A percentile compares a stretch with the other conserved stretches of the same genome.
Evolutionary conservation across 1,139 yeast genomes (phyloP).

Genomic region (Saccharomyces hybrid): DNA sequence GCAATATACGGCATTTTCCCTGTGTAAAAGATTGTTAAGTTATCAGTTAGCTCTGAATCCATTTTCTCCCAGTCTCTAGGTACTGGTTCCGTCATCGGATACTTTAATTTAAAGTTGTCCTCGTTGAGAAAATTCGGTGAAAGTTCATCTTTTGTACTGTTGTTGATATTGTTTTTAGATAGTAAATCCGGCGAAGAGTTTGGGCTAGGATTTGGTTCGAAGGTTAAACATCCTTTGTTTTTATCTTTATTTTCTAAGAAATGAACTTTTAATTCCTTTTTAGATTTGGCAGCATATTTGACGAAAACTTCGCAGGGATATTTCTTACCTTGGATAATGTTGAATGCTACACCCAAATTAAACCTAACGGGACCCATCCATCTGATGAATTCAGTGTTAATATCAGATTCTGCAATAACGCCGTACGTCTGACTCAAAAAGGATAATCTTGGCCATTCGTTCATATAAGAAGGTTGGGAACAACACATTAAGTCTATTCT

Average conservation of each 20-base stretch:
- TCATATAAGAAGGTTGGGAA: slow-evolving; percentile 42
- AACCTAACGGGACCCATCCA: slow-evolving; percentile 85
- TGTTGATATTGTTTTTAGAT: slow-evolving; percentile 26
- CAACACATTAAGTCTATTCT: slow-evolving; percentile 80
- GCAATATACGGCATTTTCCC: slow-evolving; percentile 93
- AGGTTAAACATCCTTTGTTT: slow-evolving; percentile 5
- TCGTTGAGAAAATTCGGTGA: slow-evolving; percentile 10
- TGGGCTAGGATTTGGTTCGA: background rate
- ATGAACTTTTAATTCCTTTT: slow-evolving; percentile 45
- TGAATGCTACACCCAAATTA: slow-evolving; percentile 67
- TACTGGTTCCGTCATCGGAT: slow-evolving; percentile 37
- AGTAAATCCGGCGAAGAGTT: slow-evolving; percentile 4
- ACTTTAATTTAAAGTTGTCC: slow-evolving; percentile 34
- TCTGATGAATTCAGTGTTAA: slow-evolving; percentile 84
- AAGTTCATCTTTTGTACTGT: background rate
- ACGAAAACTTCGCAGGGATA: slow-evolving; percentile 82
- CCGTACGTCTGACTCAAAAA: slow-evolving; percentile 86
- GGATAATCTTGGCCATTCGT: slow-evolving; percentile 44
- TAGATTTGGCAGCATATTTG: slow-evolving; percentile 52
- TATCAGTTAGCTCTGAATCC: slow-evolving; percentile 41
- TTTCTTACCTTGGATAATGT: slow-evolving; percentile 47
- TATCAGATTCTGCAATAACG: slow-evolving; percentile 85
- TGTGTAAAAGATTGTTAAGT: slow-evolving; percentile 67
- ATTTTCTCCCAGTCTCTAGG: slow-evolving; percentile 67
- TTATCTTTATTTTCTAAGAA: slow-evolving; percentile 37